phyloP scores from a whole-genome alignment of 352 stramenopile genomes.

The Thraustochytrium striatum region DNA sequence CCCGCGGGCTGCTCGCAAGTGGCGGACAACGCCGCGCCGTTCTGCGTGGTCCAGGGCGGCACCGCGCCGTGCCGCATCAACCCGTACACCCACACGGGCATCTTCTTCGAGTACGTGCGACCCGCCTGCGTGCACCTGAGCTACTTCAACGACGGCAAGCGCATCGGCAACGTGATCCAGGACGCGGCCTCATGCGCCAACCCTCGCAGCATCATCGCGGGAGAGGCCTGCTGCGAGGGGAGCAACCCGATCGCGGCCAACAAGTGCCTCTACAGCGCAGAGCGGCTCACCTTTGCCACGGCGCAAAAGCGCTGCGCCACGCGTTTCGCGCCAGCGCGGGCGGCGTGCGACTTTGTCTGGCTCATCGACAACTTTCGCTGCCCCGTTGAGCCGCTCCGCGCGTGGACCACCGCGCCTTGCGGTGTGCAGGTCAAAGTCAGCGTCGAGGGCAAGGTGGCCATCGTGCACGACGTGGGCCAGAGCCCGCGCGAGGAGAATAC shows the following conservation, averaged over 20 bases:
- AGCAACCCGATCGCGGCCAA: no score
- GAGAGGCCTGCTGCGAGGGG: slow-evolving; percentile 26
- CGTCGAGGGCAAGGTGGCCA: not conserved
- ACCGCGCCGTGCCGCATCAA: not conserved
- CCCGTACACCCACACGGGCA: not conserved
- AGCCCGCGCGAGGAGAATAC: not conserved
- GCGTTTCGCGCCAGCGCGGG: not conserved
- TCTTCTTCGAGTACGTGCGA: slow-evolving; percentile 65
- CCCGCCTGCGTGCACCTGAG: slow-evolving; percentile 61
- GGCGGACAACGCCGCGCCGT: not conserved
- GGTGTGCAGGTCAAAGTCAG: slow-evolving; percentile 1
- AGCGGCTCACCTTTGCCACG: slow-evolving; percentile 16
- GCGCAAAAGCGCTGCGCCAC: slow-evolving; percentile 17
- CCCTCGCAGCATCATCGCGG: slow-evolving; percentile 1
- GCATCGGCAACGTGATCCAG: not conserved
- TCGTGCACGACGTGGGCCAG: slow-evolving; percentile 27
- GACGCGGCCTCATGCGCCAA: slow-evolving; percentile 32
- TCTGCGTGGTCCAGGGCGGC: not conserved
- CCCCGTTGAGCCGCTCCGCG: not conserved
- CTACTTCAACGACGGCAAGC: slow-evolving; percentile 52
- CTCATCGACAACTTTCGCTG: not conserved
- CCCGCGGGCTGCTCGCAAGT: not conserved
- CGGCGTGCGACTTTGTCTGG: no score
- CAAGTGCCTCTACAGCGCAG: slow-evolving; percentile 38
- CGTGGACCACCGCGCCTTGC: not conserved